Percentiles rank a stretch among this genome's conserved stretches.
These are phyloP conservation scores for Tulasnella sp. DNA, from an alignment of 768 basidiomycete genomes.

Conservation along the genomic window DNA sequence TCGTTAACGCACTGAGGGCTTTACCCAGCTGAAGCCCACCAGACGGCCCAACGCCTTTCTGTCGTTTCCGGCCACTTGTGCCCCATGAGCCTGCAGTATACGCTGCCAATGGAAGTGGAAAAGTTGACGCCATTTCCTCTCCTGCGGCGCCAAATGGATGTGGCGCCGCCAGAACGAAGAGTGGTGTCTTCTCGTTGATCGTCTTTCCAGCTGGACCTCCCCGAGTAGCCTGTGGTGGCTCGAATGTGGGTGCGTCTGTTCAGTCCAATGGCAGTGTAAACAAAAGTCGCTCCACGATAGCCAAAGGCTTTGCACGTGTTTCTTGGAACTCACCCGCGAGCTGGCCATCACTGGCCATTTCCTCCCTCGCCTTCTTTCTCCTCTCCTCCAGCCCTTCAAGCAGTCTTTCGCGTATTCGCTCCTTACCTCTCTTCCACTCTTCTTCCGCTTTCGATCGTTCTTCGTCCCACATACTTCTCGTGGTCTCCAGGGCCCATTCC, in stretches of 20 bases:
- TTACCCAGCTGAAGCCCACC: conserved; percentile 46
- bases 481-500: conserved; percentile 52
- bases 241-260: conserved; percentile 8
- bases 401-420: conserved; percentile 62
- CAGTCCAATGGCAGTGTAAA: background rate
- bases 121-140: conserved; percentile 78
- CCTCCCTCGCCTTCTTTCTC: conserved; percentile 64
- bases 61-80: conserved; percentile 23
- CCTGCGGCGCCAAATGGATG: conserved; percentile 80
- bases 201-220: conserved; percentile 12
- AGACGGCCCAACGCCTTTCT: conserved; percentile 28
- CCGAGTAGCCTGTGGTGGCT: conserved; percentile 29
- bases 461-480: conserved; percentile 62
- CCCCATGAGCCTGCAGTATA: conserved; percentile 20
- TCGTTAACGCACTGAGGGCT: conserved; percentile 45
- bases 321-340: conserved; percentile 41
- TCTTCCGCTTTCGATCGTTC: conserved; percentile 72
- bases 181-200: conserved; percentile 25
- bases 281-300: background rate
- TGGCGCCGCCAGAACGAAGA: conserved; percentile 34
- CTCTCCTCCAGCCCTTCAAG: conserved; percentile 80
- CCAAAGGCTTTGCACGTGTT: background rate
- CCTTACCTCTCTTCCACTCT: conserved; percentile 66
- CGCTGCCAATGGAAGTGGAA: conserved; percentile 56
- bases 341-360: conserved; percentile 82